Conservation (phyloP, 768 basidiomycete genomes). For the Boletus coccyginus region DNA sequence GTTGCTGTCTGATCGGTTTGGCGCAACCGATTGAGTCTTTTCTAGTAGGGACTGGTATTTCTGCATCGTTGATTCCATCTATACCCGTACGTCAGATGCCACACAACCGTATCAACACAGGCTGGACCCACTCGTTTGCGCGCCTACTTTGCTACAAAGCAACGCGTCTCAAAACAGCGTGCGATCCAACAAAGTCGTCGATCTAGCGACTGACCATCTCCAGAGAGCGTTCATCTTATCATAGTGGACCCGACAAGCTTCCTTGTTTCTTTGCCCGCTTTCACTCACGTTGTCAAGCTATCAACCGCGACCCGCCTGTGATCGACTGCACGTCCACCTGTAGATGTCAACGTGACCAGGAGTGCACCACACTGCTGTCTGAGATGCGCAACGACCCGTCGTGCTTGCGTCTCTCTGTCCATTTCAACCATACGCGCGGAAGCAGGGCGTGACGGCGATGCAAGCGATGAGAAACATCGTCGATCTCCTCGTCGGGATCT, state of each 20-base stretch:
- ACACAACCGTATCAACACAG: neutral
- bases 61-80: neutral
- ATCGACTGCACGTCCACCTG: no score
- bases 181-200: neutral
- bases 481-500: no score
- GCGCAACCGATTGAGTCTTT: neutral
- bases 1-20: neutral
- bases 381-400: no score
- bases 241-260: neutral
- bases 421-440: no score
- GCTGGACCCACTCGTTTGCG: neutral
- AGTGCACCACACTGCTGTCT: no score
- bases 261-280: neutral
- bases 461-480: no score
- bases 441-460: no score
- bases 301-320: neutral
- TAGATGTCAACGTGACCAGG: no score
- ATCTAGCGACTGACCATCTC: neutral
- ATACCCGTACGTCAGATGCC: neutral
- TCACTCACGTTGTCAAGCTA: neutral
- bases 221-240: neutral
- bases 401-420: no score
- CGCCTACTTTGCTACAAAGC: neutral
- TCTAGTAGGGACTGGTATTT: neutral
- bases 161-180: neutral